Conservation (phyloP, 306 rosid species). For the Crotalaria pallida region DNA sequence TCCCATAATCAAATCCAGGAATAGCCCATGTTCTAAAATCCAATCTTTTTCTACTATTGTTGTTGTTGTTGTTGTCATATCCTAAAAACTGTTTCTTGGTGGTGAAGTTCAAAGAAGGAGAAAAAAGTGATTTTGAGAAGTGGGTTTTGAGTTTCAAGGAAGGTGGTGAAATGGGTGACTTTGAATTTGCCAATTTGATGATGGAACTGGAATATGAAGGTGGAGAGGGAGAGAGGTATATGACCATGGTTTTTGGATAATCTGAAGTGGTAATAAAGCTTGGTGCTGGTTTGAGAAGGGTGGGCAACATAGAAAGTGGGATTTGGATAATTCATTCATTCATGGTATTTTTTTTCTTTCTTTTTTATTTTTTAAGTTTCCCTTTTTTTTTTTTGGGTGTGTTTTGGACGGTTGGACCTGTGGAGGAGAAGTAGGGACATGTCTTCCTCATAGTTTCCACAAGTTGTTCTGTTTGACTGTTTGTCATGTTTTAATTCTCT, state of each 20-base stretch:
- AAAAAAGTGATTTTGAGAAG: slow-evolving; percentile 41
- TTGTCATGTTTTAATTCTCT: not conserved
- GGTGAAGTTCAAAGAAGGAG: slow-evolving; percentile 30
- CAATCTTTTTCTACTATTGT: slow-evolving; percentile 27
- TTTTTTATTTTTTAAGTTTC: not conserved
- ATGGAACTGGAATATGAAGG: slow-evolving; percentile 48
- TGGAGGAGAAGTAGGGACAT: slow-evolving; percentile 54
- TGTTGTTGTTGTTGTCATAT: too few relatives aligned
- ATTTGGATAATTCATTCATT: slow-evolving; percentile 59
- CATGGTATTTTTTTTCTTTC: not conserved
- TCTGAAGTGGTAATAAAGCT: slow-evolving; percentile 9
- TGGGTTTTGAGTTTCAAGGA: slow-evolving; percentile 49
- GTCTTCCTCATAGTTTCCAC: slow-evolving; percentile 40
- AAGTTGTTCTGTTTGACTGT: not conserved
- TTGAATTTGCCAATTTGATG: slow-evolving; percentile 42
- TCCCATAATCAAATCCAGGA: slow-evolving; percentile 62
- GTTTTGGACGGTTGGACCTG: slow-evolving; percentile 52
- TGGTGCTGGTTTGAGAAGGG: slow-evolving; percentile 26
- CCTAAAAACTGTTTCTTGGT: slow-evolving; percentile 41
- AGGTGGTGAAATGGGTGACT: slow-evolving; percentile 40
- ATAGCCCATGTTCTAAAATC: slow-evolving; percentile 54
- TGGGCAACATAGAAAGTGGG: slow-evolving; percentile 24
- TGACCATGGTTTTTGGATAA: slow-evolving; percentile 51
- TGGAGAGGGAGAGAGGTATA: slow-evolving; percentile 58
- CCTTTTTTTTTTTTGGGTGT: too few relatives aligned